Evolutionary conservation across 2,329 filamentous ascomycete species (phyloP).

Genomic region (Thielaviopsis musarum): DNA sequence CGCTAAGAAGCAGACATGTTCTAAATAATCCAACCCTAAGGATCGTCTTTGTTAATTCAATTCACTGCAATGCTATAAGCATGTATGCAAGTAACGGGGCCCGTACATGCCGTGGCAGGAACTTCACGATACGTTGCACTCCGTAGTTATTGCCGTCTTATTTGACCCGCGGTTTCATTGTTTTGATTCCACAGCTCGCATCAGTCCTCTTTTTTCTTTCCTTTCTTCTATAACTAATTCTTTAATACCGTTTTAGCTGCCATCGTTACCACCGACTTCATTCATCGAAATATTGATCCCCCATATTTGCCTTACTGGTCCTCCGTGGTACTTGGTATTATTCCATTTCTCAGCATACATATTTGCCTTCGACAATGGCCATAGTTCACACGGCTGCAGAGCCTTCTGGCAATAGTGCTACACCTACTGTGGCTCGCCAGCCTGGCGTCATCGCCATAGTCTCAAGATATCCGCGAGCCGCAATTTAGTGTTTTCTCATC

Average conservation of each 20-base stretch:
- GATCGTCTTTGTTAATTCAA: not conserved
- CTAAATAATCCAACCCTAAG: not conserved
- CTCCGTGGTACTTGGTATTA: not conserved
- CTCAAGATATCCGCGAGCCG: slow-evolving; percentile 8
- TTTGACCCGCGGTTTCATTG: not conserved
- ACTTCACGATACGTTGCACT: not conserved
- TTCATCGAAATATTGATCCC: not conserved
- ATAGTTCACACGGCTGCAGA: not conserved
- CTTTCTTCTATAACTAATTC: not conserved
- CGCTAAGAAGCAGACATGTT: too few species aligned
- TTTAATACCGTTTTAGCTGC: not conserved
- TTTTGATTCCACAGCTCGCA: not conserved
- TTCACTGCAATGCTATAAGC: too few species aligned
- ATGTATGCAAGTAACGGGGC: not conserved
- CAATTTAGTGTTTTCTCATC: slow-evolving; percentile 11
- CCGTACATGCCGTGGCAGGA: not conserved
- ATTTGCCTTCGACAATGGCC: not conserved
- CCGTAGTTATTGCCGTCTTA: not conserved
- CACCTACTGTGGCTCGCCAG: not conserved
- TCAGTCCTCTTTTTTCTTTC: not conserved
- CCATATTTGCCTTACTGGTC: not conserved
- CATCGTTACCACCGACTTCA: not conserved
- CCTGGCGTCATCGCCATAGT: slow-evolving; percentile 1
- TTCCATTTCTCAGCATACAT: not conserved
- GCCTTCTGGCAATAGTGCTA: not conserved